Percentiles rank a stretch among this genome's conserved stretches.
phyloP scores from a whole-genome alignment of 768 basidiomycete species.

The Trametes coccinea region DNA sequence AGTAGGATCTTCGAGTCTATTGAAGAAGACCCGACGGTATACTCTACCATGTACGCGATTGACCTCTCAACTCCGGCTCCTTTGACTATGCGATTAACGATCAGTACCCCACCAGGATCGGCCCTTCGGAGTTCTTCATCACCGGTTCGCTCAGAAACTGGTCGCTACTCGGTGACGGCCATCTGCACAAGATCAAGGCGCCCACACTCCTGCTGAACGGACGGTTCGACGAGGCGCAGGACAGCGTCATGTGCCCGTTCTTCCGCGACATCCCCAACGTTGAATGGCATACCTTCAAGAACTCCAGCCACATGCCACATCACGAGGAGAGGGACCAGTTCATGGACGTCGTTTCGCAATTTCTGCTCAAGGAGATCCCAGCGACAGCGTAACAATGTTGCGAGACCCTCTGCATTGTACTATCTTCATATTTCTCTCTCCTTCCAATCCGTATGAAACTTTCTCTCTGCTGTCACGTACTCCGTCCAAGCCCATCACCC shows the following conservation, averaged over 20 bases:
- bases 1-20: conserved; percentile 26
- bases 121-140: conserved; percentile 39
- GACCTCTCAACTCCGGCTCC: no score
- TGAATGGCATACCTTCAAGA: conserved; percentile 33
- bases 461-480: no score
- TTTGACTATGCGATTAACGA: background rate
- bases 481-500: no score
- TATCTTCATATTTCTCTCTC: no score
- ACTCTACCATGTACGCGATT: conserved; percentile 35
- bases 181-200: conserved; percentile 27
- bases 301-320: conserved; percentile 33
- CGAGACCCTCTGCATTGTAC: no score
- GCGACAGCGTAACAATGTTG: background rate
- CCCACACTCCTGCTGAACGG: conserved; percentile 35
- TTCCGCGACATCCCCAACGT: conserved; percentile 27
- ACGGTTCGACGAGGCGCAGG: conserved; percentile 32
- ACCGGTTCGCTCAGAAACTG: conserved; percentile 37
- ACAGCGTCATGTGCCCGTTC: conserved; percentile 29
- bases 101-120: conserved; percentile 15
- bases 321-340: conserved; percentile 33
- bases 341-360: conserved; percentile 35
- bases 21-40: conserved; percentile 39
- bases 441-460: no score
- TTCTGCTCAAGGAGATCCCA: conserved; percentile 15
- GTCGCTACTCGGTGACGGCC: conserved; percentile 26